Base-by-base conservation (phyloP, 2,329 filamentous ascomycete species). In the Pseudocercospora crystallina region DNA sequence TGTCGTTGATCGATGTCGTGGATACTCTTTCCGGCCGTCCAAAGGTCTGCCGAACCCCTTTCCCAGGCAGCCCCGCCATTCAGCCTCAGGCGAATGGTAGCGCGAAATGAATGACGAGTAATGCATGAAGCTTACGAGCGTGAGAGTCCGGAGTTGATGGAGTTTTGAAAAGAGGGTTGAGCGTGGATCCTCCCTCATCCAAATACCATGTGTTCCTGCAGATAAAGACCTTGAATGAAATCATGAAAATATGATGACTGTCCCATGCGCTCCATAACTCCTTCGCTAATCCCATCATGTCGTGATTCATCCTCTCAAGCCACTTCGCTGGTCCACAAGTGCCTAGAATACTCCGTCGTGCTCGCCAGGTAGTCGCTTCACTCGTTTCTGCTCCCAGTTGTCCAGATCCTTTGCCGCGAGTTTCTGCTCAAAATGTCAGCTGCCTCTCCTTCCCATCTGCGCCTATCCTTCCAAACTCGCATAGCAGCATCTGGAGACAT, bases 331-430 rank as follows among this genome's bases (percentile, higher is more conserved):
- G 3, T 26, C 7, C 20, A 26, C 20, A 7, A 4, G 20, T 9
- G 13, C 32, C 78, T 71, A 86, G 60, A 96, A 69, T 43, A 89
- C 81, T 31, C 92, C 92, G 69, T 99, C 92, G 54, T 83, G 87
- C 71, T 99, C 95, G 60, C 94, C 94, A 14, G 89, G 85, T 54
- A 96, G 79, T 67, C 94, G 80, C 75, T 96, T 84, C 9, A 97
- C 90, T 46, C 95, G 84, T 73, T 94, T 95, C 73, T 97, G 94
- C 70, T 97, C 92, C 94, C 94, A 99, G 66, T 90, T 82, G 65
- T 99, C 92, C 54, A 97, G 74, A 67, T 97, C 94, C 71, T 95
- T 95, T 30, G 89, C 88, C 61, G 89, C 87, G 34, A 89, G 76
- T 73, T 84, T 83, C 88, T 94, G 70, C 12, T 8, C 35, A 41